These are phyloP conservation scores for Aspergillus heteromorphus DNA, from an alignment of 495 filamentous ascomycete genomes.

Conservation along the genomic window DNA sequence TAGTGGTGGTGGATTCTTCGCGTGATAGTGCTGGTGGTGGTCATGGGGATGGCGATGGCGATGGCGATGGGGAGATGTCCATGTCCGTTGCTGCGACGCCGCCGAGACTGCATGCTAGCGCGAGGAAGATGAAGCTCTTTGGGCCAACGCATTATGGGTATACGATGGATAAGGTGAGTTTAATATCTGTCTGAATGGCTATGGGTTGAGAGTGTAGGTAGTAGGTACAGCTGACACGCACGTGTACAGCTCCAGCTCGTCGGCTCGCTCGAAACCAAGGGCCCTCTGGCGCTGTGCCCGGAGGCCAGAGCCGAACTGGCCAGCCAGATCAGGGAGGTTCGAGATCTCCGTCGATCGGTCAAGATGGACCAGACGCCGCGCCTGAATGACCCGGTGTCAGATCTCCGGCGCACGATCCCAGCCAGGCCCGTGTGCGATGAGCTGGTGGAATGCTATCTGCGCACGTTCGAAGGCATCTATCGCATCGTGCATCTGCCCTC, in stretches of 20 bases:
- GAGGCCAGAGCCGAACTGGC: slow-evolving; percentile 13
- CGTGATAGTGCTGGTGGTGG: too few relatives aligned
- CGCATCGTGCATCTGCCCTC: slow-evolving; percentile 44
- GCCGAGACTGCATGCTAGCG: slow-evolving; percentile 11
- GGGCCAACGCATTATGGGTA: slow-evolving; percentile 38
- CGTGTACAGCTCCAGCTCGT: slow-evolving; percentile 8
- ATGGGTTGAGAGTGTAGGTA: too few relatives aligned
- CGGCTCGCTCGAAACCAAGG: slow-evolving; percentile 6
- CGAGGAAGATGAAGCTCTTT: slow-evolving; percentile 36
- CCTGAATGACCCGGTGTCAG: slow-evolving; percentile 14
- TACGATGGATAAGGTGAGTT: slow-evolving; percentile 35
- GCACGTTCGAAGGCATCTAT: slow-evolving; percentile 40
- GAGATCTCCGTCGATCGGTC: slow-evolving; percentile 12
- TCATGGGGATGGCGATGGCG: too few relatives aligned
- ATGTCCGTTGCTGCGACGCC: slow-evolving; percentile 4
- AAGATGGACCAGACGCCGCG: slow-evolving; percentile 14
- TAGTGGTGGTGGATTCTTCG: too few relatives aligned
- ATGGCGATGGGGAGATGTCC: background rate
- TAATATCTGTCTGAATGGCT: too few relatives aligned
- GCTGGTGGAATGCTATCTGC: slow-evolving; percentile 42
- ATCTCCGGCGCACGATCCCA: slow-evolving; percentile 17
- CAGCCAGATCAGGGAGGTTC: slow-evolving; percentile 16
- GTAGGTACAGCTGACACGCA: background rate
- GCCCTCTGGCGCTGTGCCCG: slow-evolving; percentile 7
- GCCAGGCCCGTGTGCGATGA: slow-evolving; percentile 25